Percentiles rank a stretch among this genome's conserved stretches.
Evolutionary conservation across 1,139 yeast genomes (phyloP).

Genomic region (Geotrichum restrictum): DNA sequence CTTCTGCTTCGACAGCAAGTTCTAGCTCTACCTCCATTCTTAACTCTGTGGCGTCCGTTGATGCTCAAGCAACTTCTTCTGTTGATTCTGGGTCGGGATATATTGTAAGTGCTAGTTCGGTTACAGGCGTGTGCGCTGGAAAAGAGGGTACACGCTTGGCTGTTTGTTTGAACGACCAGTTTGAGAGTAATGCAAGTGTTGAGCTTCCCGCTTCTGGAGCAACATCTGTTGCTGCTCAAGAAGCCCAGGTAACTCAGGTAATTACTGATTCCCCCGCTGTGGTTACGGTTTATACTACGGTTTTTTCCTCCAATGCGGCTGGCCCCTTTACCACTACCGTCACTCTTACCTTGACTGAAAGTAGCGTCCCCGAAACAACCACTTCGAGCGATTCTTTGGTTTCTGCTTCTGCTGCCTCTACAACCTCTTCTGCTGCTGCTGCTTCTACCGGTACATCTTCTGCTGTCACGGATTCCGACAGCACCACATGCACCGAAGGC

Average conservation of each 20-base stretch:
- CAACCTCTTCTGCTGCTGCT: slow-evolving; percentile 1
- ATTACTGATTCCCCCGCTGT: background rate
- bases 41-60: background rate
- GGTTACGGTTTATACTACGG: background rate
- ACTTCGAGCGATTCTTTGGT: background rate
- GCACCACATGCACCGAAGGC: slow-evolving; percentile 16
- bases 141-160: slow-evolving; percentile 12
- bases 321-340: slow-evolving; percentile 25
- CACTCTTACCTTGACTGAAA: background rate
- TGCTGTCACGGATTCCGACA: background rate
- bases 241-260: background rate
- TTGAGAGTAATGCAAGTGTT: slow-evolving; percentile 7
- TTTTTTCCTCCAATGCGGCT: slow-evolving; percentile 2
- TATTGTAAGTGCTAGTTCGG: slow-evolving; percentile 4
- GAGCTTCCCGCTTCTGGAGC: slow-evolving; percentile 3
- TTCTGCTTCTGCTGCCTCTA: background rate
- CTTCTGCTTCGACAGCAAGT: background rate
- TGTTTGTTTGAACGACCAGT: slow-evolving; percentile 9
- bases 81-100: slow-evolving; percentile 19
- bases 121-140: slow-evolving; percentile 12
- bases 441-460: background rate
- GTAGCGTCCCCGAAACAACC: slow-evolving; percentile 12
- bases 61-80: slow-evolving; percentile 18
- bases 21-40: background rate
- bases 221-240: background rate